A percentile compares a stretch with the other conserved stretches of the same genome.
Conservation (phyloP, 202 grass and related monocot genomes). For the Cymbopogon flexuosus region DNA sequence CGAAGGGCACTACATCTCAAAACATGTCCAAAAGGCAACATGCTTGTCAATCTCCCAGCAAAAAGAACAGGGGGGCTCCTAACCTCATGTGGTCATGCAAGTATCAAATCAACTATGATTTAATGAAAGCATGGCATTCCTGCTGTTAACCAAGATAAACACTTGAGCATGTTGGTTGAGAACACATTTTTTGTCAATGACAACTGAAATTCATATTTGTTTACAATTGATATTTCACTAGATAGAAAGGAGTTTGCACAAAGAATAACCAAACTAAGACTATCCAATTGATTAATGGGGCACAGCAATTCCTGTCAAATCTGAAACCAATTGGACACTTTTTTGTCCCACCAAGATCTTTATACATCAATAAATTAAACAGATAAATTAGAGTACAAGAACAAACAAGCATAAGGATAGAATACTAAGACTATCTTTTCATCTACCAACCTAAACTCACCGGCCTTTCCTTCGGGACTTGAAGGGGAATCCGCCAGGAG, state of each 20-base stretch:
- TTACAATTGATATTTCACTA: neutral
- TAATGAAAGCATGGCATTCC: slow-evolving; percentile 1
- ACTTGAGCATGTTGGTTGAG: neutral
- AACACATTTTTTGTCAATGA: slow-evolving; percentile 2
- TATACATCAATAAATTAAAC: slow-evolving; percentile 40
- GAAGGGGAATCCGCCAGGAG: slow-evolving; percentile 70
- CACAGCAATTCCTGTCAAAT: neutral
- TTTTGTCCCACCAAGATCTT: slow-evolving; percentile 32
- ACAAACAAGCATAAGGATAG: slow-evolving; percentile 28
- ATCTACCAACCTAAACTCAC: slow-evolving; percentile 51
- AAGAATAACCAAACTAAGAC: neutral
- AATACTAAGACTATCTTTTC: slow-evolving; percentile 16
- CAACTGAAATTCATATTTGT: neutral
- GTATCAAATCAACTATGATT: slow-evolving; percentile 12
- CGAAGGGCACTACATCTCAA: slow-evolving; percentile 18
- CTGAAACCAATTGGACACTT: slow-evolving; percentile 21
- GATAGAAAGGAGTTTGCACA: neutral
- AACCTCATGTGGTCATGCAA: neutral
- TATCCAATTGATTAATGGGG: slow-evolving; percentile 14
- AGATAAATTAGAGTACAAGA: slow-evolving; percentile 56
- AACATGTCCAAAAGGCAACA: slow-evolving; percentile 41
- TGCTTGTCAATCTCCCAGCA: slow-evolving; percentile 32
- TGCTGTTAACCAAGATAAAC: neutral
- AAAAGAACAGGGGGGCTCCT: slow-evolving; percentile 17
- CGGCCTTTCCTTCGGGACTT: slow-evolving; percentile 55